phyloP scores from a whole-genome alignment of 257 asterid genomes.

The Misopates orontium region DNA sequence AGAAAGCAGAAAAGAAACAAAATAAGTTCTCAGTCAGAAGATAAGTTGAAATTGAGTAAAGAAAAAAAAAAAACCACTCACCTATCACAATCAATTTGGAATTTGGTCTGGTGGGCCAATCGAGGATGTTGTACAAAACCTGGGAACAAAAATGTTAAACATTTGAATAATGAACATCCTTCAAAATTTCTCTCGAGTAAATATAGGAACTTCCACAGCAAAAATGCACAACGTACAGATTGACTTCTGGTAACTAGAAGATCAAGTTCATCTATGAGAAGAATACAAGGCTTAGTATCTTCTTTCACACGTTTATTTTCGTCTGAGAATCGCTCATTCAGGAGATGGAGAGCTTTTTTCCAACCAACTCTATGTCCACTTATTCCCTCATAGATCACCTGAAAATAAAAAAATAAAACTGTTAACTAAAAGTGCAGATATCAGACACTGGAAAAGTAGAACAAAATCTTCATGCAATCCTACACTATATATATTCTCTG shows the following conservation, averaged over 20 bases:
- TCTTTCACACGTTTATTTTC: constrained; percentile 49
- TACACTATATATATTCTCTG: constrained; percentile 88
- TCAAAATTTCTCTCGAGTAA: neutral
- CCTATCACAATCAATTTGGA: constrained; percentile 91
- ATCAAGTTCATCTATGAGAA: constrained; percentile 95
- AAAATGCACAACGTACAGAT: constrained; percentile 53
- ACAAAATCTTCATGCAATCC: constrained; percentile 28
- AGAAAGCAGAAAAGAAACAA: constrained; percentile 15
- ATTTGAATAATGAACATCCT: constrained; percentile 10
- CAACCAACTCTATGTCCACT: constrained; percentile 89
- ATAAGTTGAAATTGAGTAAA: neutral
- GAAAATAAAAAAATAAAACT: constrained; percentile 35
- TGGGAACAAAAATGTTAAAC: constrained; percentile 30
- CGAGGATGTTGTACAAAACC: constrained; percentile 95
- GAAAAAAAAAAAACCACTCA: constrained; percentile 31
- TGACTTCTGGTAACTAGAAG: constrained; percentile 91
- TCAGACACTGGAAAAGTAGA: constrained; percentile 15
- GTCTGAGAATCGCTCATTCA: constrained; percentile 80
- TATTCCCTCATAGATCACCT: constrained; percentile 92
- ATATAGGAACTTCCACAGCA: constrained; percentile 6
- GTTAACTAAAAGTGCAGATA: constrained; percentile 11
- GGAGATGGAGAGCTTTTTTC: constrained; percentile 85
- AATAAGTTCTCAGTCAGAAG: constrained; percentile 19
- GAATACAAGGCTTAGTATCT: constrained; percentile 76
- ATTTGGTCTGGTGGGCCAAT: constrained; percentile 94